Evolutionary conservation across 2,329 filamentous ascomycete species (phyloP).

Genomic region (Dactylellina sp.): DNA sequence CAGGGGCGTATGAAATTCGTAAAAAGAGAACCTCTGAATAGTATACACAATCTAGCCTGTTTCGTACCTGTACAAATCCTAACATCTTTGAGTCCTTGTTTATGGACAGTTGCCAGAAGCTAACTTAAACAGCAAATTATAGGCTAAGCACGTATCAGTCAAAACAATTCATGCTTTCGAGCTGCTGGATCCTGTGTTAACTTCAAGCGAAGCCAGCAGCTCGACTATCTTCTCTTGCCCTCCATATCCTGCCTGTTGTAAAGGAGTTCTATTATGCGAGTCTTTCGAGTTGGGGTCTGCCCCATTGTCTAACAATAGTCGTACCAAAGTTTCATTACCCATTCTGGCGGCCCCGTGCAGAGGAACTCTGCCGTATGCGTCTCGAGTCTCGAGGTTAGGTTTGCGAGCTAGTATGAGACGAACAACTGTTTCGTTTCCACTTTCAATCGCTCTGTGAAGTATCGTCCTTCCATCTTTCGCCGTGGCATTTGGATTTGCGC

Average conservation of each 20-base stretch:
- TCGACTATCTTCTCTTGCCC: slow-evolving; percentile 58
- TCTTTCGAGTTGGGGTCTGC: slow-evolving; percentile 25
- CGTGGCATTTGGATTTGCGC: slow-evolving; percentile 13
- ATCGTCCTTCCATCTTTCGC: slow-evolving; percentile 44
- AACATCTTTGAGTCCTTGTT: too few relatives aligned
- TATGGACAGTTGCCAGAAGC: too few relatives aligned
- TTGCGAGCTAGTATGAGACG: slow-evolving; percentile 40
- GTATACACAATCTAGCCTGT: too few relatives aligned
- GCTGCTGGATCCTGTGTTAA: too few relatives aligned
- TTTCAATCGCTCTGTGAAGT: slow-evolving; percentile 45
- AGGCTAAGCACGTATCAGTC: too few relatives aligned
- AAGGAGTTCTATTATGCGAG: slow-evolving; percentile 20
- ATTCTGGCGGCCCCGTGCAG: slow-evolving; percentile 31
- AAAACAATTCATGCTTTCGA: too few relatives aligned
- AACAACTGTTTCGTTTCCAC: slow-evolving; percentile 36
- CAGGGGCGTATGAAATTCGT: too few relatives aligned
- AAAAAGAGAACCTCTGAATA: too few relatives aligned
- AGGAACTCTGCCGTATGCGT: slow-evolving; percentile 33
- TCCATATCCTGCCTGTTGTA: slow-evolving; percentile 56
- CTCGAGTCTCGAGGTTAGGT: slow-evolving; percentile 56
- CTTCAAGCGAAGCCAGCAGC: slow-evolving; percentile 33
- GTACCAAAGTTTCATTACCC: slow-evolving; percentile 44
- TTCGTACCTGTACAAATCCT: too few relatives aligned
- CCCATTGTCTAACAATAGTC: slow-evolving; percentile 42
- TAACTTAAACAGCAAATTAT: too few relatives aligned